Conservation (phyloP, 2,329 filamentous ascomycete species). For the Neospermospora avenae region DNA sequence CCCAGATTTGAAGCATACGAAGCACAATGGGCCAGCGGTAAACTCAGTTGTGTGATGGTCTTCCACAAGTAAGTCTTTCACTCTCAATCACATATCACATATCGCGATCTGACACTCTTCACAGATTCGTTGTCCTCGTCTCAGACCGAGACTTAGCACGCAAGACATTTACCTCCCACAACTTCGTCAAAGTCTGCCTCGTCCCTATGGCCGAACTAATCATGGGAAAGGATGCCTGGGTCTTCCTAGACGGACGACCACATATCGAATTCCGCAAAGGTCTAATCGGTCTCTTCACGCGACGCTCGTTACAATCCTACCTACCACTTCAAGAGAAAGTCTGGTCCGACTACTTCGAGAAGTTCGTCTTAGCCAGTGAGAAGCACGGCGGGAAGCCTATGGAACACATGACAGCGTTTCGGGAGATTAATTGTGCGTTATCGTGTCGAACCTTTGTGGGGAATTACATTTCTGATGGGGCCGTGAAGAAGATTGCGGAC, state of each 20-base stretch:
- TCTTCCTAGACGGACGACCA: slow-evolving; percentile 72
- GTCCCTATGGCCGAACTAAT: slow-evolving; percentile 75
- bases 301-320: slow-evolving; percentile 66
- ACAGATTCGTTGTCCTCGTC: slow-evolving; percentile 76
- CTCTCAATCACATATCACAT: background rate
- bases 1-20: slow-evolving; percentile 72
- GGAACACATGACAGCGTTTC: slow-evolving; percentile 69
- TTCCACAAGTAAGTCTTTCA: slow-evolving; percentile 67
- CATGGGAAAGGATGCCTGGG: slow-evolving; percentile 70
- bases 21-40: slow-evolving; percentile 74
- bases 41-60: slow-evolving; percentile 76
- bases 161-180: slow-evolving; percentile 78
- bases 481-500: slow-evolving; percentile 71
- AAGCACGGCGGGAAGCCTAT: slow-evolving; percentile 52
- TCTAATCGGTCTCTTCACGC: slow-evolving; percentile 70
- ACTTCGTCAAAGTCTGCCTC: slow-evolving; percentile 72
- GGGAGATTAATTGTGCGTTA: slow-evolving; percentile 75
- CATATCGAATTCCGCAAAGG: slow-evolving; percentile 79
- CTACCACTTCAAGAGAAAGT: slow-evolving; percentile 72
- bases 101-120: background rate
- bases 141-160: slow-evolving; percentile 75
- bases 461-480: slow-evolving; percentile 70
- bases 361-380: slow-evolving; percentile 59
- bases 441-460: slow-evolving; percentile 79
- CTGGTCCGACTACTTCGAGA: slow-evolving; percentile 66